These are phyloP conservation scores for Talaromyces sp. DNA, from an alignment of 2,329 filamentous ascomycete genomes.

Conservation along the genomic window DNA sequence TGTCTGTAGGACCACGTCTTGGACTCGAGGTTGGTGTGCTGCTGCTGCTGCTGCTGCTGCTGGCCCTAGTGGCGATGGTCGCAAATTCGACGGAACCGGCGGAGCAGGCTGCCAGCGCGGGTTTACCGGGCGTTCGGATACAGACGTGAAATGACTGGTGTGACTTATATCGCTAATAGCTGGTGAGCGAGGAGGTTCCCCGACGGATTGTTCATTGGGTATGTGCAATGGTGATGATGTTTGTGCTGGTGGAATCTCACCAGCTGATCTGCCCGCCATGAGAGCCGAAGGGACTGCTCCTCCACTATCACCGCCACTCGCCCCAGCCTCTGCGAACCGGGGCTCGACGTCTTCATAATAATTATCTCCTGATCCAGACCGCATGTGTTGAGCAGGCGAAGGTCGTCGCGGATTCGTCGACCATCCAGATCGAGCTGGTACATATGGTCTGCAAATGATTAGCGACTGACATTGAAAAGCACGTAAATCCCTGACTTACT, in stretches of 20 bases:
- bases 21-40: constrained; percentile 45
- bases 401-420: constrained; percentile 17
- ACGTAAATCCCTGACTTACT: constrained; percentile 53
- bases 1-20: constrained; percentile 69
- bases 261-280: constrained; percentile 32
- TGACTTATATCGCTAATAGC: constrained; percentile 60
- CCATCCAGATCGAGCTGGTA: constrained; percentile 45
- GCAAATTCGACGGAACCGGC: constrained; percentile 29
- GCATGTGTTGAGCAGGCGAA: constrained; percentile 20
- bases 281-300: constrained; percentile 30
- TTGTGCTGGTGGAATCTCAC: constrained; percentile 25
- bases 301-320: constrained; percentile 19
- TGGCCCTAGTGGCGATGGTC: constrained; percentile 28
- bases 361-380: constrained; percentile 41
- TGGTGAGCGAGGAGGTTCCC: constrained; percentile 63
- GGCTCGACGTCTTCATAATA: constrained; percentile 97
- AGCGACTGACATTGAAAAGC: constrained; percentile 9
- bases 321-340: constrained; percentile 62
- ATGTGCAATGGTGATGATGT: constrained; percentile 31
- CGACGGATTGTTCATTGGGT: constrained; percentile 60
- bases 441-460: constrained; percentile 29
- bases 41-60: constrained; percentile 29
- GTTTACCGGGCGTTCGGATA: constrained; percentile 83
- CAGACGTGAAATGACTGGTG: constrained; percentile 79
- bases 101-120: constrained; percentile 67